Conservation (phyloP, 192 early-diverging fungal species). For the Backusella parvicylindrica region DNA sequence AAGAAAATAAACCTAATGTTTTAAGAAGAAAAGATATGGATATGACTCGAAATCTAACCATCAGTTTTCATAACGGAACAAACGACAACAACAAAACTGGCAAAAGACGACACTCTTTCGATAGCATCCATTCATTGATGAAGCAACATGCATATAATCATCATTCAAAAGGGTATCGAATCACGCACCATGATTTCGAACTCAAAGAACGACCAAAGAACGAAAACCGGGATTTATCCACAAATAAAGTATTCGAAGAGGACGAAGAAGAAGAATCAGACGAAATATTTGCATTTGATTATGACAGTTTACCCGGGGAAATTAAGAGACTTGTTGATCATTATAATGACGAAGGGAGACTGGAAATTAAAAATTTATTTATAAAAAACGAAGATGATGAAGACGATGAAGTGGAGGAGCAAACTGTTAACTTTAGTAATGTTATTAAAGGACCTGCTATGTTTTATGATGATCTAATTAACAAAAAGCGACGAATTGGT, state of each 20-base stretch:
- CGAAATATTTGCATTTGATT: conserved; percentile 15
- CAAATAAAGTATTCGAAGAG: background rate
- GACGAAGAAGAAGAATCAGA: conserved; percentile 1
- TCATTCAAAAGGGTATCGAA: background rate
- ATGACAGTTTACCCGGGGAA: conserved; percentile 3
- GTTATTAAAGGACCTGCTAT: background rate
- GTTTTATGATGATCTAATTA: background rate
- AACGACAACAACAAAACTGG: background rate
- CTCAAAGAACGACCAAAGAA: background rate
- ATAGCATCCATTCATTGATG: background rate
- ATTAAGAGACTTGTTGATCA: background rate
- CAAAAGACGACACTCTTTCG: background rate
- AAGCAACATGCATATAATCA: background rate
- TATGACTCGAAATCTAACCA: background rate
- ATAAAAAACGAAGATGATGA: background rate
- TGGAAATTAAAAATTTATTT: background rate
- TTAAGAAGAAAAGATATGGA: background rate
- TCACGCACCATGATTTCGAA: background rate
- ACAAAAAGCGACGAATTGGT: background rate
- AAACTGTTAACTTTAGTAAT: background rate
- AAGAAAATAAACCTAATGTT: background rate
- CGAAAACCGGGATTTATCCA: background rate
- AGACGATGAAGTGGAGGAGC: background rate
- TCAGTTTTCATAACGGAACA: background rate
- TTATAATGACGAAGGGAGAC: conserved; percentile 2